Percentiles rank a stretch among this genome's conserved stretches.
Conservation (phyloP, 2,329 filamentous ascomycete genomes). For the Ophiostoma australiae region DNA sequence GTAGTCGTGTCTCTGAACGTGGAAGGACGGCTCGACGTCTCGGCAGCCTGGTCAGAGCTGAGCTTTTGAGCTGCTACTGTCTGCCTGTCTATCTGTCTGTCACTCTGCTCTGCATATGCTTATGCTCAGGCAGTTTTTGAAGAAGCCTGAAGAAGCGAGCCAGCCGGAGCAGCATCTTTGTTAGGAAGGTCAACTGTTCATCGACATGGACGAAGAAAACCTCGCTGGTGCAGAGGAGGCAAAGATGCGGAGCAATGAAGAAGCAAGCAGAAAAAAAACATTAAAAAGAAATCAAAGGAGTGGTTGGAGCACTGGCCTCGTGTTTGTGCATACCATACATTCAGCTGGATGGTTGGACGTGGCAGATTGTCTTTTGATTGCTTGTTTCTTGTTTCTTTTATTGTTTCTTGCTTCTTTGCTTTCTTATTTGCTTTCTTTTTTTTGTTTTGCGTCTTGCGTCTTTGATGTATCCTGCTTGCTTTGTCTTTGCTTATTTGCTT, state of each 20-base stretch:
- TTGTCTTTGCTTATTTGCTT: neutral
- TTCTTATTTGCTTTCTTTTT: neutral
- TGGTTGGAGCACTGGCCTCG: neutral
- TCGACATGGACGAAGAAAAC: neutral
- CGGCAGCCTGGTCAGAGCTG: neutral
- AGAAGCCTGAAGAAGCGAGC: neutral
- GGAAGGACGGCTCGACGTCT: neutral
- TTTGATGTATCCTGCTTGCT: too few relatives aligned
- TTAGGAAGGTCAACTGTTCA: neutral
- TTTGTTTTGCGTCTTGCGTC: neutral
- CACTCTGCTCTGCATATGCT: constrained; percentile 1
- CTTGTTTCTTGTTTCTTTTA: neutral
- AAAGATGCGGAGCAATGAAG: neutral
- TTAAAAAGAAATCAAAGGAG: neutral
- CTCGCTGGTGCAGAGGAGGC: neutral
- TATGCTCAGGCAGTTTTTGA: neutral
- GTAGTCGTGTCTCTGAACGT: neutral
- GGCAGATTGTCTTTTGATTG: neutral
- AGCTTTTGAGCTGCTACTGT: neutral
- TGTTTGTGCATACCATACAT: neutral
- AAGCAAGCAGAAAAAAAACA: neutral
- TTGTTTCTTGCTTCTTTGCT: neutral
- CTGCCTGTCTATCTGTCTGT: neutral
- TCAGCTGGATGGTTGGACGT: neutral
- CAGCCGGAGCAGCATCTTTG: neutral